Conservation (phyloP, 129 eudicot species). For the Rutidosis leptorrhynchoides region DNA sequence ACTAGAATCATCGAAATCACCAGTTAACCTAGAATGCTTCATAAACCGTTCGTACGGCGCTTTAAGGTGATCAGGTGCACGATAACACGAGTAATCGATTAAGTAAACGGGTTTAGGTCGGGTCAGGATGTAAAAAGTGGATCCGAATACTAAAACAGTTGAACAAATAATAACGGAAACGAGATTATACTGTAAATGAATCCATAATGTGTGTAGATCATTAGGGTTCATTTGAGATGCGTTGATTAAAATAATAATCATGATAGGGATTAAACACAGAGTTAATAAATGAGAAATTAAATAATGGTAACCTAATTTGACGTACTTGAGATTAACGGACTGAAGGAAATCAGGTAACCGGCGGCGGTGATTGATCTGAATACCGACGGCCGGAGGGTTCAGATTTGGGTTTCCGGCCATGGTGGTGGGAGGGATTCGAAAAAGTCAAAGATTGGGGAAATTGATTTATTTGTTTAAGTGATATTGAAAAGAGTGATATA, state of each 20-base stretch:
- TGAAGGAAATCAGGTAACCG: slow-evolving; percentile 11
- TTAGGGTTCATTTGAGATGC: slow-evolving; percentile 5
- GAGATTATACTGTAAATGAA: slow-evolving; percentile 7
- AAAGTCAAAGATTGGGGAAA: neutral
- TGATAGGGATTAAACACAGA: slow-evolving; percentile 7
- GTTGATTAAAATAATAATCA: neutral
- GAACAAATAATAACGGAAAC: neutral
- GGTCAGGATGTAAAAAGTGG: slow-evolving; percentile 15
- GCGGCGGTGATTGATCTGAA: slow-evolving; percentile 17
- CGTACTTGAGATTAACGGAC: slow-evolving; percentile 6
- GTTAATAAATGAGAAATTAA: slow-evolving; percentile 9
- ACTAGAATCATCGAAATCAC: slow-evolving; percentile 12
- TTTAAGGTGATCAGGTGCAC: slow-evolving; percentile 1
- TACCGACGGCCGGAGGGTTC: neutral
- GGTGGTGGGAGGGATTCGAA: neutral
- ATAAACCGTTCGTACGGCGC: slow-evolving; percentile 14
- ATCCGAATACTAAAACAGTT: slow-evolving; percentile 2
- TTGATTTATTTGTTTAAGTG: neutral
- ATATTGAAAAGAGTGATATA: neutral
- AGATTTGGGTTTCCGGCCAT: neutral
- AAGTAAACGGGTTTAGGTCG: slow-evolving; percentile 10
- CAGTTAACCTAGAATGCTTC: slow-evolving; percentile 11
- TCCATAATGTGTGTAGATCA: neutral
- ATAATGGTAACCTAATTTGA: slow-evolving; percentile 8
- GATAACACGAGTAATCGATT: slow-evolving; percentile 8